Evolutionary conservation across 2,329 filamentous ascomycete genomes (phyloP).

Genomic region (Fusarium haematococcum): DNA sequence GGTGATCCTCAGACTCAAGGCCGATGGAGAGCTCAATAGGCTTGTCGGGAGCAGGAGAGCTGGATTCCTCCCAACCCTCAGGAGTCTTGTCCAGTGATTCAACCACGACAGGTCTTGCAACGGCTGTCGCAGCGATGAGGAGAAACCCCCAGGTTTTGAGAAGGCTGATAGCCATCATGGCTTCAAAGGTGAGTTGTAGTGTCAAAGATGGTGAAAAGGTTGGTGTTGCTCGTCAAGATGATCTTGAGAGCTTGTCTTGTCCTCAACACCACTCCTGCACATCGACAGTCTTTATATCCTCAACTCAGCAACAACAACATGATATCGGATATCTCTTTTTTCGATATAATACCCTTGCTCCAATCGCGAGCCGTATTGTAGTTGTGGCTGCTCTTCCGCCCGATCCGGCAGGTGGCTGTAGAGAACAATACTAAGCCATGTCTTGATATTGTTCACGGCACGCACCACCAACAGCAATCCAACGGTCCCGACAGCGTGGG

Average conservation of each 20-base stretch:
- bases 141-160: constrained; percentile 20
- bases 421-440: constrained; percentile 42
- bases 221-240: constrained; percentile 4
- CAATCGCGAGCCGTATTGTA: not conserved
- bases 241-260: constrained; percentile 1
- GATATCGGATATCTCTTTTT: constrained; percentile 4
- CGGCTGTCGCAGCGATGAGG: constrained; percentile 7
- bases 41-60: constrained; percentile 26
- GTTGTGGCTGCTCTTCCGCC: constrained; percentile 19
- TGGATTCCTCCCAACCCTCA: constrained; percentile 38
- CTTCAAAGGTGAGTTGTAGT: not conserved
- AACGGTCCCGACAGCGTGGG: constrained; percentile 8
- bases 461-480: constrained; percentile 22
- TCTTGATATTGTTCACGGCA: constrained; percentile 41
- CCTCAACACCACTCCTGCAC: not conserved
- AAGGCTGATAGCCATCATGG: constrained; percentile 18
- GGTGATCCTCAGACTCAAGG: constrained; percentile 40
- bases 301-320: not conserved
- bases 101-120: constrained; percentile 34
- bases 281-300: constrained; percentile 28
- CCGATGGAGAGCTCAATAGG: constrained; percentile 48
- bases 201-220: not conserved
- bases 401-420: constrained; percentile 17
- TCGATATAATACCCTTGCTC: not conserved
- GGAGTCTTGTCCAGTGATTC: constrained; percentile 36